Percentiles rank a stretch among this genome's conserved stretches.
These are phyloP conservation scores for Saccharomycopsis sp. DNA, from an alignment of 805 yeast species.

Conservation along the genomic window DNA sequence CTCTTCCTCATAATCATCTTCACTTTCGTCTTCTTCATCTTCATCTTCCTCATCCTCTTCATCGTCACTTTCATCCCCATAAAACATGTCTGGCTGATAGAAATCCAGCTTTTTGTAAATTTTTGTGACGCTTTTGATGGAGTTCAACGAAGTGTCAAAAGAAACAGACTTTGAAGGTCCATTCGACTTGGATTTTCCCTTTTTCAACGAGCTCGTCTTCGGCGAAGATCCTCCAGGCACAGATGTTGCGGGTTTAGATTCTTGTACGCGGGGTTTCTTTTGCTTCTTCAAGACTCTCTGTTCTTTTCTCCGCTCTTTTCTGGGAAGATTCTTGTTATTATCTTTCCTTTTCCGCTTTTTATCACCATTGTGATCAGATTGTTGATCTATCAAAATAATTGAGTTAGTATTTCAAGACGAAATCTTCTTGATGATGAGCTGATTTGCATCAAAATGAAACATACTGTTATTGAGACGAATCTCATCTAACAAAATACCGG, in stretches of 20 bases:
- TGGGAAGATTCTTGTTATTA: conserved; percentile 22
- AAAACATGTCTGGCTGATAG: too few species aligned
- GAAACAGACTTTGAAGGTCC: conserved; percentile 23
- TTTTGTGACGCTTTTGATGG: conserved; percentile 12
- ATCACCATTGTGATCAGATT: background rate
- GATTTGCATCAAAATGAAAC: conserved; percentile 16
- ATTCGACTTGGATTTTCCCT: conserved; percentile 31
- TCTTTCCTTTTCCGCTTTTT: conserved; percentile 24
- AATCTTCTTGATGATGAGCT: too few species aligned
- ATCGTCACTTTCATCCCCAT: conserved; percentile 21
- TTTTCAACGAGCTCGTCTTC: background rate
- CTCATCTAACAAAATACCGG: conserved; percentile 46
- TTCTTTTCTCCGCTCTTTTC: conserved; percentile 37
- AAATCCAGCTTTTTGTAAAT: conserved; percentile 24
- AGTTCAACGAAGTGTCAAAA: conserved; percentile 15
- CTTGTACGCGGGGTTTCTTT: conserved; percentile 22
- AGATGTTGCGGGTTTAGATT: background rate
- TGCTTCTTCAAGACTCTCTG: conserved; percentile 31
- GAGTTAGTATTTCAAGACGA: background rate
- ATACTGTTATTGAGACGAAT: conserved; percentile 28
- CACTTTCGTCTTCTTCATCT: conserved; percentile 24
- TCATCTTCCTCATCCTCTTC: conserved; percentile 22
- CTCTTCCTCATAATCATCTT: conserved; percentile 19
- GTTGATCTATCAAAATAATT: background rate
- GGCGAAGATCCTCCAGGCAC: background rate